phyloP scores from a whole-genome alignment of 176 grass and related monocot species.

The Tuctoria greenei region DNA sequence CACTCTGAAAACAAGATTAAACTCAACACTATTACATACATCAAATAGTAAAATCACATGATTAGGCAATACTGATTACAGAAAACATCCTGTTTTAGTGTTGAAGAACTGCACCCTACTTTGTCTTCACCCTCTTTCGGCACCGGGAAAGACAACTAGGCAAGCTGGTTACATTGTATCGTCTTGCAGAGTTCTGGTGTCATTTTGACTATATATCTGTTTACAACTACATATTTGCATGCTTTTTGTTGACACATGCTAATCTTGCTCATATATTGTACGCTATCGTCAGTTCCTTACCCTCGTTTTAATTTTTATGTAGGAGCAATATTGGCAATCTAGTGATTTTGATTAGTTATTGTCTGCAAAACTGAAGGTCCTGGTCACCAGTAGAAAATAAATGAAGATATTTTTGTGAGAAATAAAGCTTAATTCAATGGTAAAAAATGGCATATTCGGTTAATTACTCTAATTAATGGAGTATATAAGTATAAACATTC shows the following conservation, averaged over 20 bases:
- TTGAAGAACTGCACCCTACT: conserved; percentile 5
- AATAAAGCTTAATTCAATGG: conserved; percentile 12
- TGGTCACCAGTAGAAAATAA: conserved; percentile 57
- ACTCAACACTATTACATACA: neutral
- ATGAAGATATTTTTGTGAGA: conserved; percentile 50
- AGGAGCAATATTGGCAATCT: conserved; percentile 62
- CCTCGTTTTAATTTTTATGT: conserved; percentile 23
- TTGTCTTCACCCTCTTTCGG: neutral
- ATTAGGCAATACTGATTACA: neutral
- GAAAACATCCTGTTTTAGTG: neutral
- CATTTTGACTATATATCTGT: conserved; percentile 2
- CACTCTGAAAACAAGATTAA: too few species aligned
- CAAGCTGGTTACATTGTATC: neutral
- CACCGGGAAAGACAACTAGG: neutral
- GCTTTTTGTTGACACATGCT: neutral
- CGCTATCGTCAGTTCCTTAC: conserved; percentile 14
- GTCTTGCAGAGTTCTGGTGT: conserved; percentile 18
- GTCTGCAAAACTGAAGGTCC: conserved; percentile 59
- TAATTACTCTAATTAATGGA: neutral
- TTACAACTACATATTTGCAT: neutral
- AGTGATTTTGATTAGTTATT: conserved; percentile 70
- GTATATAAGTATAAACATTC: neutral
- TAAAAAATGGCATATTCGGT: neutral
- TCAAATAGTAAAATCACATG: conserved; percentile 1
- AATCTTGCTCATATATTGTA: conserved; percentile 15